Evolutionary conservation across 2,329 filamentous ascomycete genomes (phyloP).

Genomic region (Xylaria sp.): DNA sequence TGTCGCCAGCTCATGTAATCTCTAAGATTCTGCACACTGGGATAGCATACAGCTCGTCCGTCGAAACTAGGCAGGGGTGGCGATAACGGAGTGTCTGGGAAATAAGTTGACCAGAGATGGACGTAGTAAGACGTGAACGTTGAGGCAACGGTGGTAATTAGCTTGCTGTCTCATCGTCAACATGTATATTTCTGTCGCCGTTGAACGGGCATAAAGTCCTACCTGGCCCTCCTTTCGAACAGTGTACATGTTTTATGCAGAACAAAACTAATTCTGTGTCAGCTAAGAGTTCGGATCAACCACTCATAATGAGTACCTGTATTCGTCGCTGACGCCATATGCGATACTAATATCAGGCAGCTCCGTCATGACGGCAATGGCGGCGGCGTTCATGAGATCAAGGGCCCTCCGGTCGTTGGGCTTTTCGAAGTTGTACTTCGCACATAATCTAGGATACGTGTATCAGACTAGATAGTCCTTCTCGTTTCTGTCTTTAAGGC

Average conservation of each 20-base stretch:
- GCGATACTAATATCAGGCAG: conserved; percentile 86
- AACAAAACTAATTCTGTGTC: conserved; percentile 72
- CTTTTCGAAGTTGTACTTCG: conserved; percentile 86
- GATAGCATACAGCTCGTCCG: conserved; percentile 90
- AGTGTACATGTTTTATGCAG: conserved; percentile 84
- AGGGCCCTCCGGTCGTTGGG: conserved; percentile 90
- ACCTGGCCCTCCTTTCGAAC: conserved; percentile 87
- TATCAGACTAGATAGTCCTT: neutral
- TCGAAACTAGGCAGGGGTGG: conserved; percentile 89
- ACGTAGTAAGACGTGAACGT: conserved; percentile 95
- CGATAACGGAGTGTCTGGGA: conserved; percentile 75
- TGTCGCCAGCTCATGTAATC: conserved; percentile 99
- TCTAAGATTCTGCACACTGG: conserved; percentile 80
- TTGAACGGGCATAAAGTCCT: conserved; percentile 36
- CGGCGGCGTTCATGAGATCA: conserved; percentile 93
- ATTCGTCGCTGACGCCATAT: conserved; percentile 96
- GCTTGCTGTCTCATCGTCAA: conserved; percentile 69
- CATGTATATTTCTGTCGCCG: neutral
- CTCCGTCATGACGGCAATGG: conserved; percentile 83
- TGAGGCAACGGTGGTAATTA: conserved; percentile 89
- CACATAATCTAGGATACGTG: conserved; percentile 70
- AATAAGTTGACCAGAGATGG: conserved; percentile 79
- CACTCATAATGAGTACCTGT: conserved; percentile 63
- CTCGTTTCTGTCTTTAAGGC: neutral
- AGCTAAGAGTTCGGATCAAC: conserved; percentile 1